These are phyloP conservation scores for Trametes cubensis DNA, from an alignment of 768 basidiomycete species.

Conservation along the genomic window DNA sequence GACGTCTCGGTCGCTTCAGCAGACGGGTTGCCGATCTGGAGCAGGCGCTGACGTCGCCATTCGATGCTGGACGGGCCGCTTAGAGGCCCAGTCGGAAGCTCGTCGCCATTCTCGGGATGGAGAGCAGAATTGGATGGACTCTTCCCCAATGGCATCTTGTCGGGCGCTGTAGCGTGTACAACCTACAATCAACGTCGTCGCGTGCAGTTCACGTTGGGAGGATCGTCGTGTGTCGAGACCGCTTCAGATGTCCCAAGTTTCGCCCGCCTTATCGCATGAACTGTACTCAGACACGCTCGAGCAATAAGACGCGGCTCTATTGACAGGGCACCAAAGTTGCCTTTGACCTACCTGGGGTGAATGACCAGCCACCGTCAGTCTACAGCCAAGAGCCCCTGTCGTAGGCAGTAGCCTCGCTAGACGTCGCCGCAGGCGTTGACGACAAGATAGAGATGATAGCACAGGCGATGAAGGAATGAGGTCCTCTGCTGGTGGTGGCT, in stretches of 20 bases:
- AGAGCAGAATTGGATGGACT: slow-evolving; percentile 12
- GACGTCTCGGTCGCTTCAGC: slow-evolving; percentile 22
- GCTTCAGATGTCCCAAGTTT: neutral
- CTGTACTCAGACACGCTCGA: neutral
- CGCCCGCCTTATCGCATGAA: neutral
- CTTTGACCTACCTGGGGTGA: neutral
- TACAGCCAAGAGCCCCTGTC: neutral
- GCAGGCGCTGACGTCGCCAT: slow-evolving; percentile 63
- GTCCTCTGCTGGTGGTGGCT: neutral
- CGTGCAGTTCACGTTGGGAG: neutral
- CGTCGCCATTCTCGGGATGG: slow-evolving; percentile 11
- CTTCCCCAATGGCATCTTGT: slow-evolving; percentile 18
- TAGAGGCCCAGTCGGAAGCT: slow-evolving; percentile 39
- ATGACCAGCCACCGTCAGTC: neutral
- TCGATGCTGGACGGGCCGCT: slow-evolving; percentile 57
- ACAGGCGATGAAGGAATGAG: neutral
- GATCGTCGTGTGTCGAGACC: neutral
- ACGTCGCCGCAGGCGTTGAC: too few relatives aligned
- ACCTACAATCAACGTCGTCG: neutral
- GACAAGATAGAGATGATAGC: neutral
- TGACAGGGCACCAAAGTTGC: neutral
- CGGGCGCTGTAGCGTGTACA: neutral
- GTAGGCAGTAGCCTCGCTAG: neutral
- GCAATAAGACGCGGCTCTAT: neutral
- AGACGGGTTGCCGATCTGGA: slow-evolving; percentile 48